These are phyloP conservation scores for Fusarium sp. DNA, from an alignment of 2,329 filamentous ascomycete species.

Conservation along the genomic window DNA sequence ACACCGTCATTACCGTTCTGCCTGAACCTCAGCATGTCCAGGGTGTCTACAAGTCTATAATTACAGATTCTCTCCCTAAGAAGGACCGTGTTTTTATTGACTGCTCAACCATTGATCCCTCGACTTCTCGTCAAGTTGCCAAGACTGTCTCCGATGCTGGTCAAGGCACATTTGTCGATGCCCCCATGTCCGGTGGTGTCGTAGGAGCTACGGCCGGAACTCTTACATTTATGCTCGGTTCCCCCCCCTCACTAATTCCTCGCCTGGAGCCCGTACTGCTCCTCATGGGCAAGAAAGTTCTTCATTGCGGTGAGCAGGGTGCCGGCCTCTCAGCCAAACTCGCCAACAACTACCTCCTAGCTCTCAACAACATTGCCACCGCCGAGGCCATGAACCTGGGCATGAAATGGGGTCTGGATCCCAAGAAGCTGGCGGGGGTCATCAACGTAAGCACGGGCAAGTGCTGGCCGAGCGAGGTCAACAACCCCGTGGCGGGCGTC, in stretches of 20 bases:
- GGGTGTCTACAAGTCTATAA: slow-evolving; percentile 81
- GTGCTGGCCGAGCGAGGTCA: slow-evolving; percentile 96
- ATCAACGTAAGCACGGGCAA: slow-evolving; percentile 95
- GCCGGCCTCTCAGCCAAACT: slow-evolving; percentile 91
- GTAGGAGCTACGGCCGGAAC: slow-evolving; percentile 90
- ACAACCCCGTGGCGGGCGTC: slow-evolving; percentile 93
- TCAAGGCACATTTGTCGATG: slow-evolving; percentile 87
- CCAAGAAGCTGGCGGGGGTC: slow-evolving; percentile 78
- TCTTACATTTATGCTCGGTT: slow-evolving; percentile 95
- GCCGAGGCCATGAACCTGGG: slow-evolving; percentile 76
- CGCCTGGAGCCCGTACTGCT: slow-evolving; percentile 76
- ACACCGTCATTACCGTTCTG: slow-evolving; percentile 87
- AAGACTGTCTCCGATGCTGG: slow-evolving; percentile 71
- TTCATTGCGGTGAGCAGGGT: slow-evolving; percentile 88
- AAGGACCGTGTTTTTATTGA: slow-evolving; percentile 88
- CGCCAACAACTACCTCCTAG: slow-evolving; percentile 96
- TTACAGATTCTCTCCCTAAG: slow-evolving; percentile 65
- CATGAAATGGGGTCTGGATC: slow-evolving; percentile 70
- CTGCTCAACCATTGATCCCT: slow-evolving; percentile 95
- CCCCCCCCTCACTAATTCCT: slow-evolving; percentile 69
- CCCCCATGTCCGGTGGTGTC: slow-evolving; percentile 96
- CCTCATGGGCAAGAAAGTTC: slow-evolving; percentile 86
- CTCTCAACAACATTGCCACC: slow-evolving; percentile 86
- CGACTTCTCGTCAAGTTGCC: slow-evolving; percentile 83
- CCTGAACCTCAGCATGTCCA: slow-evolving; percentile 91